phyloP scores from a whole-genome alignment of 2,329 filamentous ascomycete species.

The Fusarium tricinctum region DNA sequence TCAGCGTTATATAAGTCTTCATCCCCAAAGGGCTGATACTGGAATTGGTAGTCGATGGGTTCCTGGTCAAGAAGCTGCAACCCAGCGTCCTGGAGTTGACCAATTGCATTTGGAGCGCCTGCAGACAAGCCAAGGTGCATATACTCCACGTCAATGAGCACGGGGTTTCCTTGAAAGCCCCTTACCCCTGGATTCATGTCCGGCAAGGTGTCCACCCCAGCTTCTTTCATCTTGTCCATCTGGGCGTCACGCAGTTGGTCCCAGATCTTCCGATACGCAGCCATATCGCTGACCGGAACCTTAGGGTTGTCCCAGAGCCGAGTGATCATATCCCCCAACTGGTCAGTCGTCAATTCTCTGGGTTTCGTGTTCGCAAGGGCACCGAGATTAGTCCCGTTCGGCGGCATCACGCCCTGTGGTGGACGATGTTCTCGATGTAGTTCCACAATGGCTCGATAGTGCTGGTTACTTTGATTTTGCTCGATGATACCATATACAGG shows the following conservation, averaged over 20 bases:
- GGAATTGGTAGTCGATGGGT: neutral
- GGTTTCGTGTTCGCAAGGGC: neutral
- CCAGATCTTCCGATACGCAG: conserved; percentile 9
- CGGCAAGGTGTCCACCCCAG: neutral
- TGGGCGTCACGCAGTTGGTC: neutral
- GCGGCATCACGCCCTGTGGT: conserved; percentile 1
- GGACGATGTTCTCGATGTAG: conserved; percentile 23
- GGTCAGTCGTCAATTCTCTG: neutral
- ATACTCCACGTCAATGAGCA: conserved; percentile 7
- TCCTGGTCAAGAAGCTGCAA: neutral
- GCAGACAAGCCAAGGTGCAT: neutral
- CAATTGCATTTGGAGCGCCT: neutral
- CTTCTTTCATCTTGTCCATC: neutral
- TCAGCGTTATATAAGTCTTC: neutral
- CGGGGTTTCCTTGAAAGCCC: conserved; percentile 16
- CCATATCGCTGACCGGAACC: neutral
- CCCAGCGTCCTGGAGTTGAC: neutral
- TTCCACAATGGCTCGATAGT: neutral
- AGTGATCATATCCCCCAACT: conserved; percentile 11
- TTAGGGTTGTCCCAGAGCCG: neutral
- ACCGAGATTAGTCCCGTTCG: neutral
- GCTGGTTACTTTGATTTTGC: neutral
- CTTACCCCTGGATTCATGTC: neutral
- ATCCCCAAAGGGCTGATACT: neutral
- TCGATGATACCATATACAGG: conserved; percentile 28